Evolutionary conservation across 768 basidiomycete genomes (phyloP).

Genomic region (Amanita polypyramis): DNA sequence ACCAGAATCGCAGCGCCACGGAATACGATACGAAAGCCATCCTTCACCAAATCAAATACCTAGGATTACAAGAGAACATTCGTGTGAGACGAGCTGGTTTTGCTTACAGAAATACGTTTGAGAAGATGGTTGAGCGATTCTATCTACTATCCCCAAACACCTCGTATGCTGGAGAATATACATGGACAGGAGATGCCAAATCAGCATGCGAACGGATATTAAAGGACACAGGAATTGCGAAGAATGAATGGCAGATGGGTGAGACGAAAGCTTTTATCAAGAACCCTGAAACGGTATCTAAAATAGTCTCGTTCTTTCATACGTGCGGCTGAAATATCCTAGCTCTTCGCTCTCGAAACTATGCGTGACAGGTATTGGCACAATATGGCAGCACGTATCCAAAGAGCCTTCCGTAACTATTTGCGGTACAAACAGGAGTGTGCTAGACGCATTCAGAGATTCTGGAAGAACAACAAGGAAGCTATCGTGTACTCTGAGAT

Average conservation of each 20-base stretch:
- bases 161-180: slow-evolving; percentile 98
- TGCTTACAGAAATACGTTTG: slow-evolving; percentile 96
- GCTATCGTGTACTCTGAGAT: slow-evolving; percentile 78
- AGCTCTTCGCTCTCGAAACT: slow-evolving; percentile 96
- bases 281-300: slow-evolving; percentile 88
- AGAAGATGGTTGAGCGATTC: slow-evolving; percentile 98
- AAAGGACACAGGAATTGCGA: slow-evolving; percentile 89
- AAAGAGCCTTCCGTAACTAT: slow-evolving; percentile 93
- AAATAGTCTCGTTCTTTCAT: not conserved
- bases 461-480: slow-evolving; percentile 99
- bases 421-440: slow-evolving; percentile 93
- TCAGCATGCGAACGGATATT: slow-evolving; percentile 91
- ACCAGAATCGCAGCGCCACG: slow-evolving; percentile 84
- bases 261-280: slow-evolving; percentile 98
- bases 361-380: slow-evolving; percentile 99
- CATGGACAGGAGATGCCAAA: slow-evolving; percentile 83
- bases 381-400: slow-evolving; percentile 96
- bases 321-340: slow-evolving; percentile 6
- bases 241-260: slow-evolving; percentile 99
- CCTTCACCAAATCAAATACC: slow-evolving; percentile 97
- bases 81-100: slow-evolving; percentile 96
- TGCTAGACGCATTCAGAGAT: slow-evolving; percentile 89
- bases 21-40: slow-evolving; percentile 96
- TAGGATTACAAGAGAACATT: slow-evolving; percentile 97
- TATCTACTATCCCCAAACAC: slow-evolving; percentile 92